phyloP scores from a whole-genome alignment of 2,329 filamentous ascomycete species.

The Diaporthe ilicicola region DNA sequence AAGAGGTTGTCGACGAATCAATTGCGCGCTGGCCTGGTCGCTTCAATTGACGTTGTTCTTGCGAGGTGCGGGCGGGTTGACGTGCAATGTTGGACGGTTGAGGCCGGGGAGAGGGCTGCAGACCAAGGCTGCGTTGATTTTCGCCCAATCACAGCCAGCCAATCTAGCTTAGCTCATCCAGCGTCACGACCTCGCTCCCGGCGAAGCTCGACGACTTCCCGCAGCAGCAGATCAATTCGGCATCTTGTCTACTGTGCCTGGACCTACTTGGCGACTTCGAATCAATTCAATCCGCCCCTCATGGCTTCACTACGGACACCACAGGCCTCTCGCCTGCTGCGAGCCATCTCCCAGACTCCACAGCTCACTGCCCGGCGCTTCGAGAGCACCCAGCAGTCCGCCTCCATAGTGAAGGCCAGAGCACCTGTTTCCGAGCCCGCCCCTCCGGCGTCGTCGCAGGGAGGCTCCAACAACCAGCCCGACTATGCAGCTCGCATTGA shows the following conservation, averaged over 20 bases:
- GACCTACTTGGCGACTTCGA: slow-evolving; percentile 13
- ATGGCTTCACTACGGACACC: slow-evolving; percentile 75
- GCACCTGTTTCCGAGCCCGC: slow-evolving; percentile 42
- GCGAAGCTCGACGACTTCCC: slow-evolving; percentile 16
- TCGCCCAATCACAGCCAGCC: slow-evolving; percentile 38
- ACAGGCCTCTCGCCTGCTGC: slow-evolving; percentile 60
- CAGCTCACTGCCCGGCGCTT: slow-evolving; percentile 60
- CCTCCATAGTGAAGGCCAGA: slow-evolving; percentile 48
- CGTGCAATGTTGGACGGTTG: slow-evolving; percentile 29
- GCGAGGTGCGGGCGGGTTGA: slow-evolving; percentile 22
- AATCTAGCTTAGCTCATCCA: slow-evolving; percentile 21
- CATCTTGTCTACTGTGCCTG: slow-evolving; percentile 21
- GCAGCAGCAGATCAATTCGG: slow-evolving; percentile 24
- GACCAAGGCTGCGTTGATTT: slow-evolving; percentile 47
- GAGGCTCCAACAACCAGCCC: slow-evolving; percentile 67
- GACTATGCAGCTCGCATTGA: slow-evolving; percentile 85
- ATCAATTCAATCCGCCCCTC: slow-evolving; percentile 38
- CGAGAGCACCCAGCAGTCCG: slow-evolving; percentile 53
- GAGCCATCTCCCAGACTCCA: slow-evolving; percentile 51
- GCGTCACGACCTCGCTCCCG: slow-evolving; percentile 26
- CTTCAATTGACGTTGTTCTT: slow-evolving; percentile 36
- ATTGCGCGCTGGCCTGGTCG: slow-evolving; percentile 44
- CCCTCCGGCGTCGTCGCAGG: slow-evolving; percentile 49
- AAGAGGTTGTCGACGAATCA: slow-evolving; percentile 40
- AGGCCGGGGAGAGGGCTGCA: slow-evolving; percentile 32